Base-by-base conservation (phyloP, 192 early-diverging fungal genomes). In the Rhizoclosmatium sp. region DNA sequence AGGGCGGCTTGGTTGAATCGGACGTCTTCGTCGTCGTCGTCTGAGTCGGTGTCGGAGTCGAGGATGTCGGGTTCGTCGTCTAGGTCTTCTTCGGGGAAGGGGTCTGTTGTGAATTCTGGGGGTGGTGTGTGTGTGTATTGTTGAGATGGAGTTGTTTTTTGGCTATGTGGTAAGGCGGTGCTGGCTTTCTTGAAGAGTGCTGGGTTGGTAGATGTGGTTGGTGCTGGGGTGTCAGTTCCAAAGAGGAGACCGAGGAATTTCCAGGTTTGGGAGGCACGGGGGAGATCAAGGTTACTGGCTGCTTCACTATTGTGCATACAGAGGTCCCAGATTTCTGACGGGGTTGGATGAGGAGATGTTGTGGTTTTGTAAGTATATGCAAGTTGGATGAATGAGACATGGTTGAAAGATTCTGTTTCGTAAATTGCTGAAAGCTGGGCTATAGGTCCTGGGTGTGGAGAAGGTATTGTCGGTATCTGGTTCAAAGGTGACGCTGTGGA, bases 191-290 rank as follows among this genome's bases (percentile, higher is more conserved):
- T 54, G 51, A 12, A 12, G 51, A 31, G 31, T 31, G 31, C 31
- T 31, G 31, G 16, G 51, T 47, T 45, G 46, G 67, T 64, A 0
- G 61, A 3, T 31, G 54, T 40, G 23, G 69, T 69, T 69, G 31
- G 19, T 59, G 42, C 78, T 44, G 65, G 39, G 47, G 21, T 69
- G 16, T 74, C 54, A 31, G 74, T 71, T 4, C 85, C 88, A 78
- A 88, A 93, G 58, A 94, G 85, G 39, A 94, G 69, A 45, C 90
- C 82, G 3, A 95, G 65, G 4, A 94, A 88, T 39, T 86, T 91
- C 94, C 94, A 95, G 3, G 93, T 92, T 73, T 94, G 93, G 4
- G 92, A 86, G 4, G 90, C 88, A 40, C 89, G 82, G 56, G 86
- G 88, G 48, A 85, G 80, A 51, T 89, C 87, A 41, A 91, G 79